These are phyloP conservation scores for Abortiporus biennis DNA, from an alignment of 1,284 basidiomycete genomes.

Conservation along the genomic window DNA sequence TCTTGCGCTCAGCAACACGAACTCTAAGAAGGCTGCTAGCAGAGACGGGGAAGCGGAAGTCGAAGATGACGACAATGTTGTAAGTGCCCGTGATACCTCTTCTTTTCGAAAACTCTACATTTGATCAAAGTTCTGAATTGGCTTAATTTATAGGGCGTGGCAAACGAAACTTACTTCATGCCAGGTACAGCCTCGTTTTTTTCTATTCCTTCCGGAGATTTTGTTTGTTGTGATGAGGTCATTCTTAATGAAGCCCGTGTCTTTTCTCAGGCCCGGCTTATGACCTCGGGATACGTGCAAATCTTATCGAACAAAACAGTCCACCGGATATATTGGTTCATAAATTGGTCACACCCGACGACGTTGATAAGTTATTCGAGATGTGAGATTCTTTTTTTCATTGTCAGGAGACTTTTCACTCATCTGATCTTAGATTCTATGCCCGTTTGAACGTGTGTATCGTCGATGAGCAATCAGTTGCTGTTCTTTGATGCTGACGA, in stretches of 20 bases:
- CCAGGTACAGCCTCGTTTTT: slow-evolving; percentile 40
- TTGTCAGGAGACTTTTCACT: neutral
- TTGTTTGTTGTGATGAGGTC: neutral
- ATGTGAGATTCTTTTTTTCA: slow-evolving; percentile 48
- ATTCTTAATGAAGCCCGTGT: neutral
- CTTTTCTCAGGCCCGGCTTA: slow-evolving; percentile 53
- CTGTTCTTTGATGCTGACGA: no score
- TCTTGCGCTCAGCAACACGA: slow-evolving; percentile 51
- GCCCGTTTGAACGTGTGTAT: slow-evolving; percentile 58
- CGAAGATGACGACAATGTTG: slow-evolving; percentile 62
- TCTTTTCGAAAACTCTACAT: neutral
- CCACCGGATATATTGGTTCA: slow-evolving; percentile 81
- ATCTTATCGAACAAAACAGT: slow-evolving; percentile 72
- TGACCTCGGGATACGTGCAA: slow-evolving; percentile 60
- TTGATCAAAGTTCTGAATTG: neutral
- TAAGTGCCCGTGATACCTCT: slow-evolving; percentile 29
- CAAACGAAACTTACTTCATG: slow-evolving; percentile 77
- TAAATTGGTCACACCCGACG: slow-evolving; percentile 72
- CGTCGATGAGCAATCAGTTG: neutral
- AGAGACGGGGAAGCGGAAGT: slow-evolving; percentile 30
- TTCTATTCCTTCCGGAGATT: neutral
- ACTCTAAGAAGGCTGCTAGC: slow-evolving; percentile 28
- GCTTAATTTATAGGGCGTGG: slow-evolving; percentile 45
- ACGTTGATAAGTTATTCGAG: slow-evolving; percentile 78
- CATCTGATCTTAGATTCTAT: slow-evolving; percentile 49